A percentile compares a stretch with the other conserved stretches of the same genome.
Conservation (phyloP, 2,329 filamentous ascomycete species). For the Coniochaeta sp. region DNA sequence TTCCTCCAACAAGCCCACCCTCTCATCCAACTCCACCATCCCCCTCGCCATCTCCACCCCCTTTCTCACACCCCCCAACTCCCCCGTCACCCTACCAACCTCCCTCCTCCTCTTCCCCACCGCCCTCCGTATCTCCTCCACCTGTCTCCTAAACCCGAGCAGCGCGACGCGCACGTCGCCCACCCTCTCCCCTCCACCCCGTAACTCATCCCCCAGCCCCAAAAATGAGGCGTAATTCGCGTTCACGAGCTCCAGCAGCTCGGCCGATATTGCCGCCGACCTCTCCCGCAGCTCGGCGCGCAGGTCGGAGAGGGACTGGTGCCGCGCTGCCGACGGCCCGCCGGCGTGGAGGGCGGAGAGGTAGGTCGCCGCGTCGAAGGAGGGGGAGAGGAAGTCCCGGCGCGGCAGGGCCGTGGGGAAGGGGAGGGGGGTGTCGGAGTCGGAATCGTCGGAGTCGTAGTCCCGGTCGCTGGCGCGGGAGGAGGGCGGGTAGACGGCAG, state of each 20-base stretch:
- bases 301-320: conserved; percentile 93
- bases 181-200: conserved; percentile 83
- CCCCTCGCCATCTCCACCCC: conserved; percentile 55
- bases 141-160: conserved; percentile 75
- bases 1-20: conserved; percentile 56
- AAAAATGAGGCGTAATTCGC: conserved; percentile 91
- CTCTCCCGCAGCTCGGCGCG: conserved; percentile 78
- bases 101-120: conserved; percentile 60
- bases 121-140: conserved; percentile 63
- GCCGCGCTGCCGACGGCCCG: conserved; percentile 57
- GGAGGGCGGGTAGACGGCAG: conserved; percentile 17
- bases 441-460: conserved; percentile 16
- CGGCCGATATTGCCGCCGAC: conserved; percentile 70
- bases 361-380: conserved; percentile 76
- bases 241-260: conserved; percentile 92
- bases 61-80: conserved; percentile 57
- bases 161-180: conserved; percentile 85
- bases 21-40: conserved; percentile 61
- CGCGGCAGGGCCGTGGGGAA: conserved; percentile 83
- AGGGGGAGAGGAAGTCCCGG: conserved; percentile 67
- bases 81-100: conserved; percentile 28
- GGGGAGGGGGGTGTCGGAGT: conserved; percentile 68
- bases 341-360: conserved; percentile 44
- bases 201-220: conserved; percentile 70
- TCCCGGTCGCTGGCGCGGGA: conserved; percentile 22